Conservation (phyloP, 1,284 basidiomycete genomes). For the Marasmius fiardii region DNA sequence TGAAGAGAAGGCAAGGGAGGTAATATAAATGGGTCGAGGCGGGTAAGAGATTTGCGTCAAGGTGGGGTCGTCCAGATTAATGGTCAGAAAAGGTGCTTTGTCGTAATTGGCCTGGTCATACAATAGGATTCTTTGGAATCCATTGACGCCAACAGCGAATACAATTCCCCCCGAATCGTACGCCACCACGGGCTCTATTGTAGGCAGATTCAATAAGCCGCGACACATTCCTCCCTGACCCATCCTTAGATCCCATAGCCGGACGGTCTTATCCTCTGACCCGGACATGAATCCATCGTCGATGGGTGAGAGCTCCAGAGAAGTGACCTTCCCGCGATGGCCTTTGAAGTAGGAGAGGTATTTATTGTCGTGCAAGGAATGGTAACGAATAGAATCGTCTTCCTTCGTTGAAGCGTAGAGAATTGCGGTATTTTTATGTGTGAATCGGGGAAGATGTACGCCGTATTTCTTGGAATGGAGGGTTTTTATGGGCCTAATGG, state of each 20-base stretch:
- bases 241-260: slow-evolving; percentile 90
- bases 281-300: slow-evolving; percentile 97
- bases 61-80: slow-evolving; percentile 79
- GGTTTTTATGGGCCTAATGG: slow-evolving; percentile 64
- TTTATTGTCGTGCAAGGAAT: slow-evolving; percentile 93
- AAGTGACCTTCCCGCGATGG: slow-evolving; percentile 86
- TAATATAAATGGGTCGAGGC: slow-evolving; percentile 87
- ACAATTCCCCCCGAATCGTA: slow-evolving; percentile 90
- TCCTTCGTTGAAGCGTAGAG: slow-evolving; percentile 94
- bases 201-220: slow-evolving; percentile 68
- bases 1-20: slow-evolving; percentile 86
- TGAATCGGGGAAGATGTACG: slow-evolving; percentile 90
- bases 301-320: slow-evolving; percentile 88
- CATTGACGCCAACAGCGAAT: slow-evolving; percentile 91
- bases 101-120: slow-evolving; percentile 91
- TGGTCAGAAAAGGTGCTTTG: slow-evolving; percentile 85
- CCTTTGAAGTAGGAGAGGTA: slow-evolving; percentile 96
- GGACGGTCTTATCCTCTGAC: slow-evolving; percentile 92
- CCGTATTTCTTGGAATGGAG: slow-evolving; percentile 96
- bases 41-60: slow-evolving; percentile 73
- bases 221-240: slow-evolving; percentile 60
- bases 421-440: slow-evolving; percentile 84
- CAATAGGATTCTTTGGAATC: slow-evolving; percentile 79
- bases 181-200: slow-evolving; percentile 73
- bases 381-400: slow-evolving; percentile 93